phyloP scores from a whole-genome alignment of 1,284 basidiomycete species.

The Ceratobasidium sp. region DNA sequence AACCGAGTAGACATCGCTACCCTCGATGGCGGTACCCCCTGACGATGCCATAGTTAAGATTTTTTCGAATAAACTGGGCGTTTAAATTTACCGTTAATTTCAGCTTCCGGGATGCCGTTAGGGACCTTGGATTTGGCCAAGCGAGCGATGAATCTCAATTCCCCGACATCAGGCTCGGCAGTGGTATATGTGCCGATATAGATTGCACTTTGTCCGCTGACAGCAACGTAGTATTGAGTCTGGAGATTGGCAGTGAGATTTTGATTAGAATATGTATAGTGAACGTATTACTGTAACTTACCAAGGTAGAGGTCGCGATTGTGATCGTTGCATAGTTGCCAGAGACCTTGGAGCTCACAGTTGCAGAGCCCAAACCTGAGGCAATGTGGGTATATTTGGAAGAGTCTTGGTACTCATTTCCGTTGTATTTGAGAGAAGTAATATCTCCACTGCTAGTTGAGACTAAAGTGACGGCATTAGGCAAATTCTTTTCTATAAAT shows the following conservation, averaged over 20 bases:
- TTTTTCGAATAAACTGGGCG: too few species aligned
- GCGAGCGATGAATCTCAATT: constrained; percentile 62
- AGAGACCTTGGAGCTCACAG: constrained; percentile 25
- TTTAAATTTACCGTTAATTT: constrained; percentile 52
- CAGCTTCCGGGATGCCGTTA: constrained; percentile 55
- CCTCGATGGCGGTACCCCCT: constrained; percentile 42
- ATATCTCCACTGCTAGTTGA: constrained; percentile 40
- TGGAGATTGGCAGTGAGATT: not conserved
- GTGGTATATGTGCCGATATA: constrained; percentile 42
- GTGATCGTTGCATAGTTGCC: constrained; percentile 42
- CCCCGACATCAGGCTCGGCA: constrained; percentile 59
- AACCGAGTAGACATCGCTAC: constrained; percentile 39
- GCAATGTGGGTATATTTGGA: constrained; percentile 28
- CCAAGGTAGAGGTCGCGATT: constrained; percentile 23
- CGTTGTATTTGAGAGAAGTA: constrained; percentile 38
- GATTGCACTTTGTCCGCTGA: constrained; percentile 36
- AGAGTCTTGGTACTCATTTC: constrained; percentile 40
- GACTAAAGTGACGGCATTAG: not conserved
- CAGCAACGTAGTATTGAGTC: constrained; percentile 44
- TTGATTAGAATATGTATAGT: not conserved
- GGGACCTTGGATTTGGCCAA: constrained; percentile 57
- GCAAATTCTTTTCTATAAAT: not conserved
- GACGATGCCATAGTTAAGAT: too few species aligned
- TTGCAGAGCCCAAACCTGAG: constrained; percentile 42
- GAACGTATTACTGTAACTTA: not conserved